Base-by-base conservation (phyloP, 352 stramenopile genomes). In the Globisporangium camurandrum region DNA sequence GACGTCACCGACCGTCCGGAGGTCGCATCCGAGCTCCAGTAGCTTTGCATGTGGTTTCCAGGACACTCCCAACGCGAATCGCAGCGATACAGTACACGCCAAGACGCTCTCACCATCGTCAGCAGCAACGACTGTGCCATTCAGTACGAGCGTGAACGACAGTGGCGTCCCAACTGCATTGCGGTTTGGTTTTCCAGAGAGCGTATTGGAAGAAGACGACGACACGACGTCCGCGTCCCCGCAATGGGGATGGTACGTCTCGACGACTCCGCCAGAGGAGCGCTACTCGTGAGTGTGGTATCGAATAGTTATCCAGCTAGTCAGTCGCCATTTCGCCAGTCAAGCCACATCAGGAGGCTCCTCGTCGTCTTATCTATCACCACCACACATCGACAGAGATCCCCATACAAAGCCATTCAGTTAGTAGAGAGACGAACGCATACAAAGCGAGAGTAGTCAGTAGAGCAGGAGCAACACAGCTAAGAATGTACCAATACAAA, bases 221-320 rank as follows among this genome's bases (percentile, higher is more conserved):
- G 64, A 74, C n/a, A n/a, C n/a, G 28, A 59, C 66, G 34, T 62
- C 59, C 12, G 57, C 59, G 9, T 90, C 79, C 9, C 79, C 79
- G 1, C 75, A 88, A 38, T 90, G 79, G 79, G 79, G 79, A 24
- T 90, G 79, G 79, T 90, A 90, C 51, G 79, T 90, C 31, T 90
- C 79, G 23, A 87, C 70, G 17, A 90, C 79, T 5, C 79, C 79
- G 3, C 79, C 79, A 17, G 76, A 88, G 30, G 79, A 90, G 43
- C 71, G 85, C 53, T 88, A 88, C 55, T 39, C 58, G 9, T 73
- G 59, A 53, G 19, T 20, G 39, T 22, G 14, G 8, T 19, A 19
- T 7, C n/a, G 4, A 2, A 16, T 16, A n/a, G n/a, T 38, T 38
- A 5, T 5, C 33, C 9, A 38, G n/a, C 33, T 38, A 16, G 3